Percentiles rank a stretch among this genome's conserved stretches.
phyloP scores from a whole-genome alignment of 805 yeast genomes.

The Candida ortonii region DNA sequence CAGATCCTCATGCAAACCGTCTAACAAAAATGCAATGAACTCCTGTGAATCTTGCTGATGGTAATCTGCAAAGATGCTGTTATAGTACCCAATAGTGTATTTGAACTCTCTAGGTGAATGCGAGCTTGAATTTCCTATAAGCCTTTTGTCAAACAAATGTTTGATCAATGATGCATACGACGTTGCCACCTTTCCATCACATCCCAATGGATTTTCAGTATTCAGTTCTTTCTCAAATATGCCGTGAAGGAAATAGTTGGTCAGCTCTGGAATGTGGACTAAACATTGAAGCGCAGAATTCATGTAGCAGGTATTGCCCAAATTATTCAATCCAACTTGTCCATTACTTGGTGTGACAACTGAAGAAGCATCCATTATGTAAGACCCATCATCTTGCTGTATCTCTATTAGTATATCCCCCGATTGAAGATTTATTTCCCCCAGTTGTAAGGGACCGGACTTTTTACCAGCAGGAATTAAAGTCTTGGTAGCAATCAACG shows the following conservation, averaged over 20 bases:
- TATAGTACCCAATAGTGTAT: conserved; percentile 70
- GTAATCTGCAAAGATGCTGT: conserved; percentile 74
- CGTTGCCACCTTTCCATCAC: conserved; percentile 74
- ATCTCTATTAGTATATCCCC: conserved; percentile 28
- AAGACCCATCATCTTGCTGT: conserved; percentile 26
- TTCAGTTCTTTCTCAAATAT: conserved; percentile 67
- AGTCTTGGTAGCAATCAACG: conserved; percentile 15
- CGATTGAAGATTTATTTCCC: conserved; percentile 16
- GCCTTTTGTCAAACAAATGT: conserved; percentile 44
- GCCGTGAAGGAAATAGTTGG: conserved; percentile 66
- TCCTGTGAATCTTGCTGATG: conserved; percentile 95
- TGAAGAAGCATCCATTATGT: conserved; percentile 24
- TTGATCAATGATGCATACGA: conserved; percentile 71
- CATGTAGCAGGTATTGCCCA: conserved; percentile 94
- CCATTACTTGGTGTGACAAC: conserved; percentile 40
- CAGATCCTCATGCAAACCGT: conserved; percentile 88
- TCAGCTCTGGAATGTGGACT: conserved; percentile 79
- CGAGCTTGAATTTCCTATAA: conserved; percentile 18
- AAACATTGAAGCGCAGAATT: conserved; percentile 91
- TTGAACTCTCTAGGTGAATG: conserved; percentile 77
- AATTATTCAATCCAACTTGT: conserved; percentile 58
- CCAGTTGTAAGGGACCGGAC: conserved; percentile 13
- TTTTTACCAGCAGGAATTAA: conserved; percentile 25
- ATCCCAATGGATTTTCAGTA: conserved; percentile 77
- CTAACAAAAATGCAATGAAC: conserved; percentile 80